Percentiles rank a stretch among this genome's conserved stretches.
These are phyloP conservation scores for Cruciata laevipes DNA, from an alignment of 257 asterid genomes.

Conservation along the genomic window DNA sequence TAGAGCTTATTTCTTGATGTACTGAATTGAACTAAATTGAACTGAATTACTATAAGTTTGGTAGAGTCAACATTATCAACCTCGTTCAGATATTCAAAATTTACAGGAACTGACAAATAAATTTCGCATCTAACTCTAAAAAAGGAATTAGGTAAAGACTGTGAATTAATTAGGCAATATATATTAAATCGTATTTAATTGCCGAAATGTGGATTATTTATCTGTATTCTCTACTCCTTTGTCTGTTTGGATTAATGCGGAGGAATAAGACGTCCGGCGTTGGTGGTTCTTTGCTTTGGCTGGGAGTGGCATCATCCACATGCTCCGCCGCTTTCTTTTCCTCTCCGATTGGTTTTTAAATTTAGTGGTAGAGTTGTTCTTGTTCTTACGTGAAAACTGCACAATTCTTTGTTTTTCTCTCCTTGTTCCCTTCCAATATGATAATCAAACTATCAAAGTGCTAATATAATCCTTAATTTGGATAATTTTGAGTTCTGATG, in stretches of 20 bases:
- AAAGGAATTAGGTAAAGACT: neutral
- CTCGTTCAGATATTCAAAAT: neutral
- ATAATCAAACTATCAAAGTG: too few species aligned
- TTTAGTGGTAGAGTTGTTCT: neutral
- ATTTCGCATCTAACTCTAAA: neutral
- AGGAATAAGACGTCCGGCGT: neutral
- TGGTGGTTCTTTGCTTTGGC: neutral
- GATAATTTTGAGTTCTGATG: too few species aligned
- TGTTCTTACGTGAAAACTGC: neutral
- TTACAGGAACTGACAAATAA: neutral
- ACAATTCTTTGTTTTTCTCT: neutral
- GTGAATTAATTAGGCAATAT: neutral
- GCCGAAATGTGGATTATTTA: neutral
- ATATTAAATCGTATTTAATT: too few species aligned
- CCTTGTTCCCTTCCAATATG: neutral
- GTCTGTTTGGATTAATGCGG: neutral
- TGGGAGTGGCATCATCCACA: neutral
- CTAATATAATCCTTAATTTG: too few species aligned
- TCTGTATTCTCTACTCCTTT: too few species aligned
- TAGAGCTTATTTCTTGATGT: too few species aligned
- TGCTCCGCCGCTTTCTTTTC: slow-evolving; percentile 4
- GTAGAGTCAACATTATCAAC: neutral
- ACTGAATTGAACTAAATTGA: too few species aligned
- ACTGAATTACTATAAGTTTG: too few species aligned
- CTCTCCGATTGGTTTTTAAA: neutral